Evolutionary conservation across 2,329 filamentous ascomycete species (phyloP).

Genomic region (Colletotrichum tabaci): DNA sequence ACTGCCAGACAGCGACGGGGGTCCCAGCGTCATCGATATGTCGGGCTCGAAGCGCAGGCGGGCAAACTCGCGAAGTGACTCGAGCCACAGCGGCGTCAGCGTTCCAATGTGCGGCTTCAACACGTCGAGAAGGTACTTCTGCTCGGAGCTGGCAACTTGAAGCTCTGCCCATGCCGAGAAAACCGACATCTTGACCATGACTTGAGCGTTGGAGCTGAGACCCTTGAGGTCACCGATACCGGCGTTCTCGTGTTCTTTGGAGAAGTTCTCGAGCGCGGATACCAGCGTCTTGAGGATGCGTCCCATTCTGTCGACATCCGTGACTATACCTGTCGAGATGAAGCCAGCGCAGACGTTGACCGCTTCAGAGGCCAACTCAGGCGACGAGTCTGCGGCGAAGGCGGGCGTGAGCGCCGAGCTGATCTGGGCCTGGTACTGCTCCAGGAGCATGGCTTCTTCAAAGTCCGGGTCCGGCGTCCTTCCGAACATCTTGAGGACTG

Average conservation of each 20-base stretch:
- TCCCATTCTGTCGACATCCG: constrained; percentile 98
- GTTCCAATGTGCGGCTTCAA: constrained; percentile 91
- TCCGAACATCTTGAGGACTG: constrained; percentile 95
- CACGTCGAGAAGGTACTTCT: constrained; percentile 89
- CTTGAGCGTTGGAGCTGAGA: constrained; percentile 93
- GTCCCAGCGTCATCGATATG: constrained; percentile 90
- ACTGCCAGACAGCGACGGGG: constrained; percentile 85
- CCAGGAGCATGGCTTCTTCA: constrained; percentile 93
- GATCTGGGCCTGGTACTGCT: constrained; percentile 99
- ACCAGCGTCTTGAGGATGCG: constrained; percentile 95
- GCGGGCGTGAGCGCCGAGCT: constrained; percentile 96
- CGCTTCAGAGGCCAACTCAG: constrained; percentile 94
- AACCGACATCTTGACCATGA: constrained; percentile 98
- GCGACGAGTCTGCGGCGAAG: constrained; percentile 95
- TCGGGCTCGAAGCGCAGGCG: constrained; percentile 95
- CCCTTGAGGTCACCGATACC: constrained; percentile 94
- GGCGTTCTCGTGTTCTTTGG: constrained; percentile 82
- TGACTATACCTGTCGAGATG: constrained; percentile 96
- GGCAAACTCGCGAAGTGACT: constrained; percentile 93
- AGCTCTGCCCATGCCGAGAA: constrained; percentile 98
- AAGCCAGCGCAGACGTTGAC: constrained; percentile 99
- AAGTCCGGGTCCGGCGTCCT: constrained; percentile 97
- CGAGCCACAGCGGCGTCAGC: constrained; percentile 93
- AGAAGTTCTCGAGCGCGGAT: constrained; percentile 92
- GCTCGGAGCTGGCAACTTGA: constrained; percentile 94